Conservation (phyloP, 805 yeast genomes). For the Pichia gijzeniarum region DNA sequence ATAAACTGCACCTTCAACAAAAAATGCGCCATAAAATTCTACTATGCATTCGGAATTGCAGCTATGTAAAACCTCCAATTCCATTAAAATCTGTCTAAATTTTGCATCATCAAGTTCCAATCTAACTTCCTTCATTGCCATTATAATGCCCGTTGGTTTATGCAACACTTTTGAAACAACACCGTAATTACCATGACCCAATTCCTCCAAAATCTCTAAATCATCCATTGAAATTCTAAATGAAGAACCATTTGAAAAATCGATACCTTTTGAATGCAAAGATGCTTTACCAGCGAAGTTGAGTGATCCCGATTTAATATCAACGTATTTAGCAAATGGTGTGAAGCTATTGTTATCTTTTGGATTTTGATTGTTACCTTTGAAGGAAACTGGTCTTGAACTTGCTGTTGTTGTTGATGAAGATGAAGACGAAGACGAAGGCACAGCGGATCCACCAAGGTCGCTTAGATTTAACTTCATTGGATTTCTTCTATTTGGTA, state of each 20-base stretch:
- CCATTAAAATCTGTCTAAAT: slow-evolving; percentile 93
- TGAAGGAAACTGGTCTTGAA: neutral
- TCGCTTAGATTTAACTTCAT: slow-evolving; percentile 9
- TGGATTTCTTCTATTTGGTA: slow-evolving; percentile 21
- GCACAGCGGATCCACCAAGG: slow-evolving; percentile 10
- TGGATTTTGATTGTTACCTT: no score
- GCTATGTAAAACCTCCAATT: slow-evolving; percentile 85
- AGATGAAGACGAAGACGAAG: no score
- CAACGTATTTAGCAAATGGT: slow-evolving; percentile 80
- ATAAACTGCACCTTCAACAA: slow-evolving; percentile 95
- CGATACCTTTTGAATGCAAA: slow-evolving; percentile 84
- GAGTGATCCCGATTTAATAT: slow-evolving; percentile 84
- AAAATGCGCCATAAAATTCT: slow-evolving; percentile 95
- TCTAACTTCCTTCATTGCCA: slow-evolving; percentile 98
- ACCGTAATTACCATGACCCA: slow-evolving; percentile 96
- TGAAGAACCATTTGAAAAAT: slow-evolving; percentile 81
- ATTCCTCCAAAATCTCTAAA: slow-evolving; percentile 71
- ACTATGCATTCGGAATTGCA: slow-evolving; percentile 89
- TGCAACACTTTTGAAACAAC: slow-evolving; percentile 90
- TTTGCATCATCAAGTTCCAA: slow-evolving; percentile 91
- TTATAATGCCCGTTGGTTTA: slow-evolving; percentile 81
- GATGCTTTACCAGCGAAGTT: slow-evolving; percentile 94
- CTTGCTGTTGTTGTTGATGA: no score
- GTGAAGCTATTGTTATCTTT: slow-evolving; percentile 55
- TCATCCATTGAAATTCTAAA: slow-evolving; percentile 85